Evolutionary conservation across 208 protist genomes (phyloP), one percentile per base, ranked within the genome.

Genomic region (Trypanosoma rangeli): DNA sequence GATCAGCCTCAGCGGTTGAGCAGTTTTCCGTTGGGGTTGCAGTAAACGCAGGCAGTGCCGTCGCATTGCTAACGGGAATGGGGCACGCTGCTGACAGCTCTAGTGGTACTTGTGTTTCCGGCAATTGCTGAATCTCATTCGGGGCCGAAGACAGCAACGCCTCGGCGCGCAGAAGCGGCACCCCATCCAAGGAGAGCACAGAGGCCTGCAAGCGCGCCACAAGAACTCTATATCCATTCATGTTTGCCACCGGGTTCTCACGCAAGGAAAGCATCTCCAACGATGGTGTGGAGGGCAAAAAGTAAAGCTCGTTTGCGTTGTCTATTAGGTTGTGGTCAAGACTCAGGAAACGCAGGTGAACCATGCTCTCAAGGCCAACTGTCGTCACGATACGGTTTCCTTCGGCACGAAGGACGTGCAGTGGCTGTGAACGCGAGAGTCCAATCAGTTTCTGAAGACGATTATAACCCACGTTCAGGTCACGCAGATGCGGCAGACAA

Each of bases 401-500:
- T 33, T 90, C 85, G 13, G 82, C 87, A 48, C 73, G 70, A 24
- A 95, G 66, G 18, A 94, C 80, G 39, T 86, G 79, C 49, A 95
- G 75, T 7, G 85, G 79, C 68, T 56, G 29, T 50, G 80, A 8
- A 61, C 58, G 20, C 15, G 77, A 58, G 22, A 97, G 73, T 0
- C 87, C 87, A 3, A 65, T 73, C 12, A 97, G 70, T 26, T 56
- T 83, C 5, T 68, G 56, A 18, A 97, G 80, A 3, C 80, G 72
- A 70, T 97, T 97, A 59, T 80, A 72, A 67, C 84, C 84, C 26
- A 94, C 84, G 54, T 97, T 83, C 46, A 97, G 73, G 68, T 89
- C 82, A 0, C 81, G 78, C 52, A 97, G 72, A 55, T 87, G 78
- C 16, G 78, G 61, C n/a, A 97, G 82, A 15, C 66, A 58, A 9